phyloP scores from a whole-genome alignment of 805 yeast genomes.

The Nakazawaea molendinolei region DNA sequence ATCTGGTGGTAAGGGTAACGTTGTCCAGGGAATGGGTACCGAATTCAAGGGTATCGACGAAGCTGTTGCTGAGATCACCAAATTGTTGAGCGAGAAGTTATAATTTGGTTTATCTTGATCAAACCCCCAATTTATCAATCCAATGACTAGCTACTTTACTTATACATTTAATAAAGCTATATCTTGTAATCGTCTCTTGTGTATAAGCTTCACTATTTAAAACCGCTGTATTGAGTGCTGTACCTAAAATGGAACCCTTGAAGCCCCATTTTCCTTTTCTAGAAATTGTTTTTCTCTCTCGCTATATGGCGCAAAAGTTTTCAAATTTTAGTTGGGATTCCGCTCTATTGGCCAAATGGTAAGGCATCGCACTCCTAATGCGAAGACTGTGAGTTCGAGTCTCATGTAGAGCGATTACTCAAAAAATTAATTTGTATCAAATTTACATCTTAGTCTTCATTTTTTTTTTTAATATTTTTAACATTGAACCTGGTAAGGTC shows the following conservation, averaged over 20 bases:
- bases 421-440: neutral
- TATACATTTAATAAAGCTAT: no score
- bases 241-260: no score
- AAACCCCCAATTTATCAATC: no score
- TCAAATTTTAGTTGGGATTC: conserved; percentile 1
- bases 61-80: conserved; percentile 69
- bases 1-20: conserved; percentile 97
- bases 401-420: conserved; percentile 45
- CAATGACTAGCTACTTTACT: no score
- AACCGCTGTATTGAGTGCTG: no score
- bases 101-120: no score
- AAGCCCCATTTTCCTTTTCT: no score
- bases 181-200: no score
- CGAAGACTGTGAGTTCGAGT: conserved; percentile 66
- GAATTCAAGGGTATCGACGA: conserved; percentile 59
- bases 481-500: no score
- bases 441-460: neutral
- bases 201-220: no score
- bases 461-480: conserved; percentile 6
- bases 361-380: conserved; percentile 67
- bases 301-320: no score
- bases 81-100: conserved; percentile 55
- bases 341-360: conserved; percentile 48
- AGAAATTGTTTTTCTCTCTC: no score
- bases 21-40: conserved; percentile 96